These are phyloP conservation scores for Corymbia citriodora DNA, from an alignment of 441 rosid genomes.

Conservation along the genomic window DNA sequence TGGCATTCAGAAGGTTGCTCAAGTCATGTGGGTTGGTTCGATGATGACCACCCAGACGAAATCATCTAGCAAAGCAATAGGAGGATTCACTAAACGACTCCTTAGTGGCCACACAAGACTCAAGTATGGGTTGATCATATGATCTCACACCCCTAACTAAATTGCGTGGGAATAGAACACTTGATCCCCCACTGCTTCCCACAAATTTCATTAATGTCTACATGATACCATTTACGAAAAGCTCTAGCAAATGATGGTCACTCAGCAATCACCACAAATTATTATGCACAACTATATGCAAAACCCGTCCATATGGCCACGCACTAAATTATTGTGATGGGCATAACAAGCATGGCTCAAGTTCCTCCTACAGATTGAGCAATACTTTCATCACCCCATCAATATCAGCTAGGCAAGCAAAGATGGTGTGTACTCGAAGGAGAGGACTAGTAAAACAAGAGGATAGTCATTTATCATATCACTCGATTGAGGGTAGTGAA, in stretches of 20 bases:
- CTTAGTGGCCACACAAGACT: background rate
- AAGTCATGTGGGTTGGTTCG: background rate
- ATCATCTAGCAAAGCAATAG: background rate
- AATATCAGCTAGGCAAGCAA: background rate
- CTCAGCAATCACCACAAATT: background rate
- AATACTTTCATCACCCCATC: background rate
- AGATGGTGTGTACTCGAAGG: background rate
- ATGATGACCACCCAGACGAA: background rate
- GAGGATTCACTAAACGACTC: background rate
- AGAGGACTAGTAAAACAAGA: background rate
- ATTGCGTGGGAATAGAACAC: background rate
- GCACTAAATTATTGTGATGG: background rate
- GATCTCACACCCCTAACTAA: background rate
- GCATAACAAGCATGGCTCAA: background rate
- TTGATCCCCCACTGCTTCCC: background rate
- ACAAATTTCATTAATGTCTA: background rate
- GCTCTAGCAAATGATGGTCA: background rate
- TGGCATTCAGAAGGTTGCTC: background rate
- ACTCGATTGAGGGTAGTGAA: background rate
- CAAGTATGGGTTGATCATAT: background rate
- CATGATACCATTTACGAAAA: background rate
- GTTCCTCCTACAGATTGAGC: background rate
- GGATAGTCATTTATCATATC: background rate
- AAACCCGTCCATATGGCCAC: background rate
- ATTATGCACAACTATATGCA: background rate